Conservation (phyloP, 495 filamentous ascomycete genomes). For the Trichoderma virens region DNA sequence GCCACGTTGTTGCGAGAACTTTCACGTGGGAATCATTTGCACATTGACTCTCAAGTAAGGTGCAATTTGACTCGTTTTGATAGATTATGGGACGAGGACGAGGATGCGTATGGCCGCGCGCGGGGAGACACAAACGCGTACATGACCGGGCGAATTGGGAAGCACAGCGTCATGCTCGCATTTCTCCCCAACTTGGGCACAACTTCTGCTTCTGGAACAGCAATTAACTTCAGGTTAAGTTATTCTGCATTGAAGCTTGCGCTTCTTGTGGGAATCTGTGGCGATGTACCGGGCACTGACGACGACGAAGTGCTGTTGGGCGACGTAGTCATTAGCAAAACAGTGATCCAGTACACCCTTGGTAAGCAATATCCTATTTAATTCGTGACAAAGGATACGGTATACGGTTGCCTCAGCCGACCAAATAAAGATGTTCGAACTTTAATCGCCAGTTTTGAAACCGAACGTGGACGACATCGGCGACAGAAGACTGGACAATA, state of each 20-base stretch:
- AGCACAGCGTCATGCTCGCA: conserved; percentile 29
- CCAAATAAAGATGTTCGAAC: conserved; percentile 25
- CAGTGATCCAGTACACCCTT: conserved; percentile 32
- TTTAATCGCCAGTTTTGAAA: conserved; percentile 20
- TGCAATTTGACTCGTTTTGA: conserved; percentile 27
- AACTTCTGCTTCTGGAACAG: conserved; percentile 22
- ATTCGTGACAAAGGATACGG: conserved; percentile 22
- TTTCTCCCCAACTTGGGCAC: conserved; percentile 30
- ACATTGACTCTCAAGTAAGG: conserved; percentile 24
- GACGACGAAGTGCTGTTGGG: conserved; percentile 29
- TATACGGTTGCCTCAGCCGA: conserved; percentile 24
- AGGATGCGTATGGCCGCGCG: conserved; percentile 18
- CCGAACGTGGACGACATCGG: conserved; percentile 13
- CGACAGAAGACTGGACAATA: conserved; percentile 13
- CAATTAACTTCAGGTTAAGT: conserved; percentile 23
- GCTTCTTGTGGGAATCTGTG: conserved; percentile 31
- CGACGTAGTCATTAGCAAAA: conserved; percentile 38
- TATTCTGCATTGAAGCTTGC: conserved; percentile 19
- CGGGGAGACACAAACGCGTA: conserved; percentile 27
- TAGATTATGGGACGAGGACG: conserved; percentile 22
- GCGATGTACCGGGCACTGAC: conserved; percentile 20
- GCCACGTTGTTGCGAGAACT: conserved; percentile 12
- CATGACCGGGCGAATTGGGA: conserved; percentile 28
- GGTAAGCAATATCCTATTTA: conserved; percentile 26
- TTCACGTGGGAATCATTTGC: conserved; percentile 24